A percentile compares a stretch with the other conserved stretches of the same genome.
Evolutionary conservation across 1,284 basidiomycete species (phyloP).

Genomic region (Blastosporella zonata): DNA sequence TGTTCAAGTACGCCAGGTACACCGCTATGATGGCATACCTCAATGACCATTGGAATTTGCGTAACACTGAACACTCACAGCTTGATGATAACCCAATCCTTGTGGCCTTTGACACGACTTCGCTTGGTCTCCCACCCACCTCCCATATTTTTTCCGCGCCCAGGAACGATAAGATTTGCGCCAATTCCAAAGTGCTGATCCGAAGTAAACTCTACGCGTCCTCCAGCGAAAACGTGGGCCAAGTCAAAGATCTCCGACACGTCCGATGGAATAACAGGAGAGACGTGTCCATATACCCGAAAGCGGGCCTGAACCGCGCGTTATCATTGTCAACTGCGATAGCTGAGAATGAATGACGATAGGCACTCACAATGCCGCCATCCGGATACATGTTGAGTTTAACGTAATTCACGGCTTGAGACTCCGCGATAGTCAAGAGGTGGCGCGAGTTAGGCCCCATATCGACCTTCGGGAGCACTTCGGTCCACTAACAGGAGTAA

Average conservation of each 20-base stretch:
- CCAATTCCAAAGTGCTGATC: conserved; percentile 97
- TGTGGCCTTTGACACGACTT: conserved; percentile 75
- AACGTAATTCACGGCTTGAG: conserved; percentile 69
- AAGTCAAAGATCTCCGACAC: conserved; percentile 68
- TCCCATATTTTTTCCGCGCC: conserved; percentile 89
- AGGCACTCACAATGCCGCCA: conserved; percentile 80
- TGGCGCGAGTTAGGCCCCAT: conserved; percentile 85
- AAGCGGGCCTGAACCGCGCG: conserved; percentile 67
- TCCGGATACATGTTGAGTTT: conserved; percentile 97
- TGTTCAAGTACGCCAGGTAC: conserved; percentile 70
- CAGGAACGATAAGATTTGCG: conserved; percentile 88
- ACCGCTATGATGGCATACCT: conserved; percentile 41
- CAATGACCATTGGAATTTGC: conserved; percentile 1
- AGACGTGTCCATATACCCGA: conserved; percentile 82
- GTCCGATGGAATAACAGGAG: conserved; percentile 57
- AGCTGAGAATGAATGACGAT: conserved; percentile 4
- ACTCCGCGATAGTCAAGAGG: conserved; percentile 72
- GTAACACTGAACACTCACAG: conserved; percentile 54
- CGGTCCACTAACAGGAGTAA: conserved; percentile 62
- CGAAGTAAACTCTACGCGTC: conserved; percentile 73
- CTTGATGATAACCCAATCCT: conserved; percentile 90
- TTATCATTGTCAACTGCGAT: conserved; percentile 16
- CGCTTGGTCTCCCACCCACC: conserved; percentile 99
- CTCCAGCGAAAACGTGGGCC: conserved; percentile 89
- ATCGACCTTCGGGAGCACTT: conserved; percentile 70